These are phyloP conservation scores for Psilocybe azurescens DNA, from an alignment of 768 basidiomycete species.

Conservation along the genomic window DNA sequence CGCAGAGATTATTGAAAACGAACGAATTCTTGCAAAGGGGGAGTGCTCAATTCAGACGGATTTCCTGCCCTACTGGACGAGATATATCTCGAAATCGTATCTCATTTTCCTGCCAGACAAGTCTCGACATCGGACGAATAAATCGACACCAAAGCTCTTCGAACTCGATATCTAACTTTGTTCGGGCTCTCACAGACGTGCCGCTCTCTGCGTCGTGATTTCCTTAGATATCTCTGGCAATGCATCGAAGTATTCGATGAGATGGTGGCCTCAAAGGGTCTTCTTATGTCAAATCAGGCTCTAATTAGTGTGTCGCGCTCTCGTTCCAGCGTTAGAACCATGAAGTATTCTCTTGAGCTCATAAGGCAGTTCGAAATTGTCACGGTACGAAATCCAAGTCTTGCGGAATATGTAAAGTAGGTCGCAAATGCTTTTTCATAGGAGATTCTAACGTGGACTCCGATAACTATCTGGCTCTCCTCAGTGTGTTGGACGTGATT, in stretches of 20 bases:
- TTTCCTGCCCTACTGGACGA: slow-evolving; percentile 29
- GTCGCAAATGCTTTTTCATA: not conserved
- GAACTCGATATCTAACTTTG: slow-evolving; percentile 3
- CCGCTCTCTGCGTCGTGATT: slow-evolving; percentile 15
- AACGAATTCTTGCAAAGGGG: not conserved
- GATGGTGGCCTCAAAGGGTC: not conserved
- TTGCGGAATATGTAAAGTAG: slow-evolving; percentile 24
- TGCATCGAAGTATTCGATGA: slow-evolving; percentile 20
- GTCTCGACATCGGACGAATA: slow-evolving; percentile 12
- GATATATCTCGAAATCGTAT: slow-evolving; percentile 29
- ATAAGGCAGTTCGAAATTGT: slow-evolving; percentile 29
- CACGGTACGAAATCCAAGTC: slow-evolving; percentile 26
- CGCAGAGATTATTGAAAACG: not conserved
- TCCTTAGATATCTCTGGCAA: slow-evolving; percentile 18
- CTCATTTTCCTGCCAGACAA: slow-evolving; percentile 21
- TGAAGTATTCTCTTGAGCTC: slow-evolving; percentile 12
- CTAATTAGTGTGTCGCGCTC: not conserved
- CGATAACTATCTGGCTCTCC: too few species aligned
- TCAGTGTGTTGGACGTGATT: slow-evolving; percentile 22
- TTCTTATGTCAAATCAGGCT: not conserved
- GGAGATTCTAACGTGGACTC: not conserved
- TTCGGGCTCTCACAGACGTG: slow-evolving; percentile 15
- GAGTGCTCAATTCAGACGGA: slow-evolving; percentile 21
- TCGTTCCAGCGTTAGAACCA: slow-evolving; percentile 1
- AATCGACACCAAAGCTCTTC: not conserved